phyloP scores from a whole-genome alignment of 495 filamentous ascomycete genomes.

The Neurospora cerealis region DNA sequence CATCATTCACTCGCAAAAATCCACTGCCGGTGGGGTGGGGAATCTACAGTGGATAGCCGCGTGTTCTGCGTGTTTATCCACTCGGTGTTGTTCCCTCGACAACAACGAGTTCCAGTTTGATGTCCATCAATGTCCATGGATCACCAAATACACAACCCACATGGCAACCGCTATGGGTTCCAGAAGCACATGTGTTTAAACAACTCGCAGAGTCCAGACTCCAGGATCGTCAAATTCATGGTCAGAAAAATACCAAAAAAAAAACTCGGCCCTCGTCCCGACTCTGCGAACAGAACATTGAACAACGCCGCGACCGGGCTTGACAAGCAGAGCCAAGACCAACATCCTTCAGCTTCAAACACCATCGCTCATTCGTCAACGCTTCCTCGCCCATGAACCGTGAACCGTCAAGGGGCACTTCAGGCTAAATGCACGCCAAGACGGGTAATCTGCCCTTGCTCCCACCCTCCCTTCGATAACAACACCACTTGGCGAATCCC shows the following conservation, averaged over 20 bases:
- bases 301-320: not conserved
- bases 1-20: not conserved
- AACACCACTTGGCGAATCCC: not conserved
- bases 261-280: not conserved
- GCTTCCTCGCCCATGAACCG: not conserved
- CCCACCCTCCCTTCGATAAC: not conserved
- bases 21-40: not conserved
- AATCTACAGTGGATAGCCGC: not conserved
- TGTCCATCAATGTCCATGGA: not conserved
- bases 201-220: not conserved
- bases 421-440: constrained; percentile 20
- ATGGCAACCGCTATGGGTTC: not conserved
- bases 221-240: not conserved
- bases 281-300: not conserved
- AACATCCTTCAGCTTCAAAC: not conserved
- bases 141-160: not conserved
- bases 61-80: not conserved
- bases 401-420: constrained; percentile 2
- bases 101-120: not conserved
- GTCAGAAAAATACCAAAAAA: not conserved
- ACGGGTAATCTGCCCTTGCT: constrained; percentile 12
- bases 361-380: not conserved
- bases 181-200: not conserved
- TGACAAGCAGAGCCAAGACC: not conserved
- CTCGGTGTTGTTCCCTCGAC: not conserved